Evolutionary conservation across 2,329 filamentous ascomycete species (phyloP), one percentile per base, ranked within the genome.

Genomic region (Diplodia seriata): DNA sequence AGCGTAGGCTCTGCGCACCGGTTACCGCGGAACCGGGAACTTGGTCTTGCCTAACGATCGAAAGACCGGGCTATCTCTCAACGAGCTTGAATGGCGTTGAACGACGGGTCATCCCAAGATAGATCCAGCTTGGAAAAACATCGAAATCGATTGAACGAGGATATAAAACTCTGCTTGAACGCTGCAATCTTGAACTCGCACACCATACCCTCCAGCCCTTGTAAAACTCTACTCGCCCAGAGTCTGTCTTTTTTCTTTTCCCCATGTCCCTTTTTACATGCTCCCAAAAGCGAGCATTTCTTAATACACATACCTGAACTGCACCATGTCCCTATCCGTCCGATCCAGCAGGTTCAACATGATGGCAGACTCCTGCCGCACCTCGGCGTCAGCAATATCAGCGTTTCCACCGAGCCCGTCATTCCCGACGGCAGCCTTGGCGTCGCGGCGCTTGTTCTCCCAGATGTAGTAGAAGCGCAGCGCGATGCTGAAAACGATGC

Each of bases 231-330:
- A 18, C 40, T 9, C 3, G 2, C 7, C 5, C 18, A 3, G 6
- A 47, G 40, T n/a, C 18, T 26, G 23, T 26, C 18, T 47, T 47
- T n/a, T n/a, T n/a, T 47, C 40, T 47, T n/a, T n/a, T 47, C n/a
- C 4, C 6, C 40, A 18, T 47, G 1, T 47, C 8, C 18, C n/a
- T 47, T 47, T 47, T 47, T n/a, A 47, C 40, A n/a, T 36, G 6
- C 5, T 14, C n/a, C 18, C 18, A 1, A 43, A 1, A 47, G 12
- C 23, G 23, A 26, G 23, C 23, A 26, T 26, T 26, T 26, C 23
- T 62, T 68, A 71, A 33, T 71, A 71, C 20, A 70, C 69, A 63
- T 70, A 71, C 18, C 70, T 67, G 29, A 71, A 71, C 23, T 47
- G 50, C 15, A 43, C 8, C 68, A 71, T 67, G 47, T 70, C 69